A percentile compares a stretch with the other conserved stretches of the same genome.
These are phyloP conservation scores for Microdochium trichocladiopsis DNA, from an alignment of 2,329 filamentous ascomycete species.

Conservation along the genomic window DNA sequence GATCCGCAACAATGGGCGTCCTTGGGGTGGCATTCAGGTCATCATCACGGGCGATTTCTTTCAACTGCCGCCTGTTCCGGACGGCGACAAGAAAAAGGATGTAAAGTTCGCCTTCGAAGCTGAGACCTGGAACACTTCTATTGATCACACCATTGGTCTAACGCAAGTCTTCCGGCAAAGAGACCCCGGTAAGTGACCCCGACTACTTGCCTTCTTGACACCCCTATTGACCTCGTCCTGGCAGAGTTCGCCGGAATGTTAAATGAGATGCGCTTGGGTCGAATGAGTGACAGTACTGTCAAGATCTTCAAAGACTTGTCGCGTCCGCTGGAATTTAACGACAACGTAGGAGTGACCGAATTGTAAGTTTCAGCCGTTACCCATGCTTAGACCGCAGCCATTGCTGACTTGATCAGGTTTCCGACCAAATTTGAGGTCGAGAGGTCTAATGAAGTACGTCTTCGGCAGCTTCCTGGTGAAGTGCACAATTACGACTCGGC, in stretches of 20 bases:
- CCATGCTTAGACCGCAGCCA: background rate
- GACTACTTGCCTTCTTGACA: background rate
- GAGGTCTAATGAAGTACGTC: conserved; percentile 68
- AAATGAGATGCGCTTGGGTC: conserved; percentile 93
- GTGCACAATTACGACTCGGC: conserved; percentile 61
- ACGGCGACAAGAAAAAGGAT: conserved; percentile 54
- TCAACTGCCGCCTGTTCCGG: conserved; percentile 89
- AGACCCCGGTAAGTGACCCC: conserved; percentile 52
- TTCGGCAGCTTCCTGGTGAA: conserved; percentile 65
- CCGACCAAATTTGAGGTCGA: conserved; percentile 89
- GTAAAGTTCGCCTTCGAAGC: conserved; percentile 93
- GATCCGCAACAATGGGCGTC: conserved; percentile 82
- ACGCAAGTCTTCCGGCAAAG: conserved; percentile 96
- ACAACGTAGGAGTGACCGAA: conserved; percentile 78
- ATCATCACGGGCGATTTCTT: conserved; percentile 98
- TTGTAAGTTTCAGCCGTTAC: conserved; percentile 39
- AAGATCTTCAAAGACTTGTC: conserved; percentile 67
- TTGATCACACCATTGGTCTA: conserved; percentile 91
- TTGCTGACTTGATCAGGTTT: conserved; percentile 45
- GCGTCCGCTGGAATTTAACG: conserved; percentile 64
- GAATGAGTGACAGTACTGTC: conserved; percentile 69
- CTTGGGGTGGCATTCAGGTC: conserved; percentile 93
- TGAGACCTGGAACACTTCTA: conserved; percentile 82
- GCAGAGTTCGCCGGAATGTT: conserved; percentile 85
- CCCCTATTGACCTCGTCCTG: conserved; percentile 9